Percentiles rank a stretch among this genome's conserved stretches.
phyloP scores from a whole-genome alignment of 352 stramenopile species.

The Globisporangium echinulatum region DNA sequence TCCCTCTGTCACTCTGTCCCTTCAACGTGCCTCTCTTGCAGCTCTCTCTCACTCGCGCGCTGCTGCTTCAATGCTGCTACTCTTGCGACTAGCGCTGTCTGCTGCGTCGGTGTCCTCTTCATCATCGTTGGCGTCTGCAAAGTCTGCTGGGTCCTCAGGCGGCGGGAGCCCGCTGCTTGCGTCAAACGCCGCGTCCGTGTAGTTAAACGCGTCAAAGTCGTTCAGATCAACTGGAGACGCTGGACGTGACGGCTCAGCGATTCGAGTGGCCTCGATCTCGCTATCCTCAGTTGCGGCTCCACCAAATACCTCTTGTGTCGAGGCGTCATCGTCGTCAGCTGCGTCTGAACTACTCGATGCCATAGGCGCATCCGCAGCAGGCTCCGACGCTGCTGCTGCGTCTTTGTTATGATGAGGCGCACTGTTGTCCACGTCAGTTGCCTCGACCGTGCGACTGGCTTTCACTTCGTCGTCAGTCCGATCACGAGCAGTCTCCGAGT shows the following conservation, averaged over 20 bases:
- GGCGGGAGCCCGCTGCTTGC: conserved; percentile 18
- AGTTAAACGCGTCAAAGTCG: conserved; percentile 22
- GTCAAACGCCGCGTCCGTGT: conserved; percentile 14
- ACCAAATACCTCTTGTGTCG: no score
- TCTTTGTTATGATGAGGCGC: no score
- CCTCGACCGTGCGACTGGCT: no score
- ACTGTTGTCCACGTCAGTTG: no score
- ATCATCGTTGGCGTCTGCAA: background rate
- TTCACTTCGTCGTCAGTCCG: background rate
- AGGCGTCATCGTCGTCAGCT: no score
- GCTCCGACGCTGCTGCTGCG: no score
- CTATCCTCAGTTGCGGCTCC: background rate
- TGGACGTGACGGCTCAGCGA: background rate
- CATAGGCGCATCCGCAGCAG: no score
- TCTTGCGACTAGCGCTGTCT: background rate
- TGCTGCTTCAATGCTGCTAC: background rate
- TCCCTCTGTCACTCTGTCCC: no score
- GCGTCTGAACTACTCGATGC: no score
- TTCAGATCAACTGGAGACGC: conserved; percentile 4
- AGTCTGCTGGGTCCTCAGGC: conserved; percentile 12
- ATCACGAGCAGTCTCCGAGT: background rate
- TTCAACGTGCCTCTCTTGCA: no score
- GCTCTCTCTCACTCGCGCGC: no score
- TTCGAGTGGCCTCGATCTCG: no score
- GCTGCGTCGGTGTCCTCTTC: background rate